Evolutionary conservation across 2,329 filamentous ascomycete genomes (phyloP).

Genomic region (Daldinia eschscholtzii): DNA sequence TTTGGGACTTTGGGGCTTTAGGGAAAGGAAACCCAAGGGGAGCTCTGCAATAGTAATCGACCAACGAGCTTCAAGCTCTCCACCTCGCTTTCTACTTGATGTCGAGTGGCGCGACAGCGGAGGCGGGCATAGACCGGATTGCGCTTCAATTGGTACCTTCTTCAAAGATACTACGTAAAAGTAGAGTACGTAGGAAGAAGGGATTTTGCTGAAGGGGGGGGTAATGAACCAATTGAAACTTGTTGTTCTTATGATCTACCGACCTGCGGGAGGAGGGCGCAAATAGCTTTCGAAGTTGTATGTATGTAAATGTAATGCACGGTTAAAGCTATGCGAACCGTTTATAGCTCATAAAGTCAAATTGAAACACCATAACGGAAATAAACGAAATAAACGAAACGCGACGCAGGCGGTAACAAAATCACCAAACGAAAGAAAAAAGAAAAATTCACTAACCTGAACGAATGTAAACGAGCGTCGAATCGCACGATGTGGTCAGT

Average conservation of each 20-base stretch:
- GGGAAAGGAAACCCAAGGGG: conserved; percentile 23
- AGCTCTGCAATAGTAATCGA: conserved; percentile 23
- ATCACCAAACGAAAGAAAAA: conserved; percentile 14
- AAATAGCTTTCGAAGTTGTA: conserved; percentile 28
- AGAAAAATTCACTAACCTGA: conserved; percentile 32
- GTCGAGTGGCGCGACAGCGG: conserved; percentile 28
- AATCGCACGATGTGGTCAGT: conserved; percentile 34
- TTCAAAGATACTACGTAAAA: conserved; percentile 27
- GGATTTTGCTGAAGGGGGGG: conserved; percentile 4
- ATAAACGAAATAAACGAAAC: conserved; percentile 13
- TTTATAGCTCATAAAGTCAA: conserved; percentile 7
- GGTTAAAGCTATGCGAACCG: conserved; percentile 15
- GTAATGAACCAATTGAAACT: conserved; percentile 30
- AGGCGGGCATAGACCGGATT: conserved; percentile 34
- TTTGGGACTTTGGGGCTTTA: background rate
- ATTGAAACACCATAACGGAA: conserved; percentile 6
- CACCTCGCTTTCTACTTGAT: conserved; percentile 26
- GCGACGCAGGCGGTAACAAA: conserved; percentile 7
- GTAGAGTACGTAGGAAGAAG: conserved; percentile 12
- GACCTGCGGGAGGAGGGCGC: conserved; percentile 35
- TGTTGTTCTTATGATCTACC: conserved; percentile 30
- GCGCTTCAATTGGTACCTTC: conserved; percentile 29
- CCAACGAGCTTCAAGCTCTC: conserved; percentile 40
- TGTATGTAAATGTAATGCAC: conserved; percentile 9
- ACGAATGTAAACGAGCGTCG: conserved; percentile 35